Percentiles rank a stretch among this genome's conserved stretches.
Conservation (phyloP, 768 basidiomycete genomes). For the Rhizopogon vesiculosus region DNA sequence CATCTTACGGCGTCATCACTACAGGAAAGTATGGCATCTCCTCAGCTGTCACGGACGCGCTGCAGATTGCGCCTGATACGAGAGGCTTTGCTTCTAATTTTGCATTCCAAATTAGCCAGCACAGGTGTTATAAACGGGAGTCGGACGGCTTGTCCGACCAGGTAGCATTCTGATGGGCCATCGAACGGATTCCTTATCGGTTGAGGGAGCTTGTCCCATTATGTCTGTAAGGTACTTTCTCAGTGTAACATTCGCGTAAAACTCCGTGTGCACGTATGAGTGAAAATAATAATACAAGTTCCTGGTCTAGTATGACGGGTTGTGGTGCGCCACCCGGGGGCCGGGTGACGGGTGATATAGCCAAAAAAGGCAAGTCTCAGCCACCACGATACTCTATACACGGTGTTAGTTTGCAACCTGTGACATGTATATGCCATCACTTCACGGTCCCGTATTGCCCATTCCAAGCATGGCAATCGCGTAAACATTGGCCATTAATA, state of each 20-base stretch:
- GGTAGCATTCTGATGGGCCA: slow-evolving; percentile 39
- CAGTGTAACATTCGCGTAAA: not conserved
- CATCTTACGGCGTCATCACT: slow-evolving; percentile 62
- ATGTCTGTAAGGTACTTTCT: not conserved
- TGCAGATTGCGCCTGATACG: slow-evolving; percentile 39
- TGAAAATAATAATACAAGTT: too few relatives aligned
- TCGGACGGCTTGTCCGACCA: slow-evolving; percentile 46
- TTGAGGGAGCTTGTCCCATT: not conserved
- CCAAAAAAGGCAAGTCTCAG: too few relatives aligned
- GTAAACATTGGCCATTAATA: slow-evolving; percentile 48
- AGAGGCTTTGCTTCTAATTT: slow-evolving; percentile 57
- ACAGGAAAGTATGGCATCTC: slow-evolving; percentile 43
- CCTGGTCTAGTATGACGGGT: too few relatives aligned
- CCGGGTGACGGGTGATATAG: too few relatives aligned
- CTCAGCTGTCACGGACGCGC: slow-evolving; percentile 33
- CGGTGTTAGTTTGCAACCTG: not conserved
- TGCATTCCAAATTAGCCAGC: slow-evolving; percentile 59
- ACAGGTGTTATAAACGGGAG: slow-evolving; percentile 63
- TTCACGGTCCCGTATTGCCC: slow-evolving; percentile 12
- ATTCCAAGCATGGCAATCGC: slow-evolving; percentile 43
- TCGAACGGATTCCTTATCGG: not conserved
- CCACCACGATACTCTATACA: not conserved
- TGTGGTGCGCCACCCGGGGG: too few relatives aligned
- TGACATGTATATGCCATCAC: too few relatives aligned
- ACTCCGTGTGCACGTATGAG: not conserved